Evolutionary conservation across 2,329 filamentous ascomycete species (phyloP).

Genomic region (Diaporthe sp.): DNA sequence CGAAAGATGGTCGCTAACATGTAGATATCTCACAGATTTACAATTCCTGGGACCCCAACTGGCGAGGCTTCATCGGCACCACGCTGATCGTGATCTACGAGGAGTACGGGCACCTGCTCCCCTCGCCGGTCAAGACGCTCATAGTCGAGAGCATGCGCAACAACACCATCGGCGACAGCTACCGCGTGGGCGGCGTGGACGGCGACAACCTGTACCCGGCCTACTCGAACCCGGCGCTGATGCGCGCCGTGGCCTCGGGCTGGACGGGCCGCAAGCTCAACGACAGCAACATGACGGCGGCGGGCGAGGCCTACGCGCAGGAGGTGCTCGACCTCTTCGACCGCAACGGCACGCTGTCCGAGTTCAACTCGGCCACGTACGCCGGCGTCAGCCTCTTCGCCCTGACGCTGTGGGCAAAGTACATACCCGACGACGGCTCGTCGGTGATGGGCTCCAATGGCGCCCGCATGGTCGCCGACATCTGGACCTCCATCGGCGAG

Average conservation of each 20-base stretch:
- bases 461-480: constrained; percentile 64
- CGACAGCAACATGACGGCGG: constrained; percentile 70
- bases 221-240: constrained; percentile 72
- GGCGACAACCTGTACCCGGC: constrained; percentile 73
- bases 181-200: constrained; percentile 72
- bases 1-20: background rate
- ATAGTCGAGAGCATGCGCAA: constrained; percentile 69
- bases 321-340: constrained; percentile 71
- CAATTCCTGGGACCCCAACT: constrained; percentile 74
- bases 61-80: constrained; percentile 74
- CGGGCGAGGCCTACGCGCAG: constrained; percentile 69
- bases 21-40: constrained; percentile 57
- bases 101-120: constrained; percentile 66
- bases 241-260: constrained; percentile 72
- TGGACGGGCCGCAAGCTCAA: constrained; percentile 69
- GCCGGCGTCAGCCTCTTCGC: constrained; percentile 73
- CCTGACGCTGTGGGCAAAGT: constrained; percentile 71
- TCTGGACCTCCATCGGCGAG: constrained; percentile 65
- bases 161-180: constrained; percentile 70
- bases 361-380: constrained; percentile 75
- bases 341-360: constrained; percentile 68
- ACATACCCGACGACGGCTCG: constrained; percentile 59
- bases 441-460: constrained; percentile 68
- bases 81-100: constrained; percentile 71
- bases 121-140: constrained; percentile 52